Evolutionary conservation across 2,329 filamentous ascomycete species (phyloP).

Genomic region (Phoma sp.): DNA sequence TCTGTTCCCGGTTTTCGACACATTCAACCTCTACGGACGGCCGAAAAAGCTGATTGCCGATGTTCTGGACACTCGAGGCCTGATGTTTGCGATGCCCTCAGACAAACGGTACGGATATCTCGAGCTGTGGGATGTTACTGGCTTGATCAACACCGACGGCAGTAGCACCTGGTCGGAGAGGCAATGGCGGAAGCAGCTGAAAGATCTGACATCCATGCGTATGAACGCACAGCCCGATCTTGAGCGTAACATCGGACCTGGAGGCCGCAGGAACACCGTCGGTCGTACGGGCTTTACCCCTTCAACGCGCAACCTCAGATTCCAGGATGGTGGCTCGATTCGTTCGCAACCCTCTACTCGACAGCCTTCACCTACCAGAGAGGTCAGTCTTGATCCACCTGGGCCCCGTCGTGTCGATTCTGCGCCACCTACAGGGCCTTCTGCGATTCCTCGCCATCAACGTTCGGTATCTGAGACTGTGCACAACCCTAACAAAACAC

Average conservation of each 20-base stretch:
- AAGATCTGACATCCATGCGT: conserved; percentile 81
- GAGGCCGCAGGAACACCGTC: conserved; percentile 52
- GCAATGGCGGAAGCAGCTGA: conserved; percentile 88
- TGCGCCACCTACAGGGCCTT: conserved; percentile 44
- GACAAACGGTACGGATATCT: conserved; percentile 88
- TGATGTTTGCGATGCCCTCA: conserved; percentile 98
- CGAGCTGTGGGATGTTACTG: conserved; percentile 83
- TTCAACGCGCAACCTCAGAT: conserved; percentile 46
- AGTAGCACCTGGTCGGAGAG: conserved; percentile 81
- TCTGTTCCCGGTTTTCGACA: conserved; percentile 92
- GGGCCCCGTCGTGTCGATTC: conserved; percentile 52
- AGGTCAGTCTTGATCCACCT: conserved; percentile 33
- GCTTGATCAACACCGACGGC: conserved; percentile 77
- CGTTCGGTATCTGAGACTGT: conserved; percentile 57
- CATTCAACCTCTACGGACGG: conserved; percentile 88
- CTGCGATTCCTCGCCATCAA: conserved; percentile 50
- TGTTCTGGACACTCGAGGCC: conserved; percentile 80
- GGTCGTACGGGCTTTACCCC: conserved; percentile 50
- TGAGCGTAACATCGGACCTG: conserved; percentile 48
- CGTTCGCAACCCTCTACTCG: conserved; percentile 55
- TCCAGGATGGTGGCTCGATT: conserved; percentile 51
- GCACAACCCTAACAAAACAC: conserved; percentile 49
- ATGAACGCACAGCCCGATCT: conserved; percentile 62
- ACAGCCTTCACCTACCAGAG: conserved; percentile 50
- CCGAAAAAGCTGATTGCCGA: conserved; percentile 87